Conservation (phyloP, 2,329 filamentous ascomycete species). For the Catunica adiposa region DNA sequence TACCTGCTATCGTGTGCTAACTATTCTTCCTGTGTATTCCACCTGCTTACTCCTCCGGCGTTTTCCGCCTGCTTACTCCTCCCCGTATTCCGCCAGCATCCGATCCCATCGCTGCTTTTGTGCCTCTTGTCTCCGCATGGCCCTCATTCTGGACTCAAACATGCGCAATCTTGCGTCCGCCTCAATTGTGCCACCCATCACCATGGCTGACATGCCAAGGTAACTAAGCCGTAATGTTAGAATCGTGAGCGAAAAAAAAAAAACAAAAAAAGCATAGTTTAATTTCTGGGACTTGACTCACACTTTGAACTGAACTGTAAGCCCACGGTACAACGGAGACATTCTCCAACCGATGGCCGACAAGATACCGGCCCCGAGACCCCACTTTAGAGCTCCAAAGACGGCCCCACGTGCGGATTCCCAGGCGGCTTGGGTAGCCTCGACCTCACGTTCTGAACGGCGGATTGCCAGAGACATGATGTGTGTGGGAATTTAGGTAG, state of each 20-base stretch:
- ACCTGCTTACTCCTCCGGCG: too few relatives aligned
- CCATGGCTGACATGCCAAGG: constrained; percentile 73
- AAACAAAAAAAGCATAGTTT: too few relatives aligned
- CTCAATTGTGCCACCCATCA: constrained; percentile 60
- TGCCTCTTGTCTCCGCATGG: constrained; percentile 44
- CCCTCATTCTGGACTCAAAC: constrained; percentile 49
- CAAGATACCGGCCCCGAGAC: constrained; percentile 44
- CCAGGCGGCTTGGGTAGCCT: constrained; percentile 54
- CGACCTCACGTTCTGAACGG: constrained; percentile 31
- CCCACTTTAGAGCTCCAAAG: constrained; percentile 56
- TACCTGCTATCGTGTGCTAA: background rate
- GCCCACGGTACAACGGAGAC: constrained; percentile 54
- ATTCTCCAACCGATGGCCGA: constrained; percentile 45
- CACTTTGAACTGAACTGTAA: constrained; percentile 66
- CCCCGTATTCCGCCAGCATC: constrained; percentile 44
- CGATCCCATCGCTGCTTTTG: constrained; percentile 53
- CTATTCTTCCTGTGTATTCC: background rate
- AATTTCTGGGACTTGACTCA: too few relatives aligned
- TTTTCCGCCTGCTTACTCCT: too few relatives aligned
- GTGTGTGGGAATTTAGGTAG: background rate
- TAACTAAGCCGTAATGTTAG: constrained; percentile 38
- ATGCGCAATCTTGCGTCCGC: constrained; percentile 51
- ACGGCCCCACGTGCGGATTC: constrained; percentile 52
- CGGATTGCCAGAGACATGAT: constrained; percentile 11
- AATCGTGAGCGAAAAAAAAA: background rate